Evolutionary conservation across 108 stramenopile genomes (phyloP).

Genomic region (Cyclotella choctawhatcheeana): DNA sequence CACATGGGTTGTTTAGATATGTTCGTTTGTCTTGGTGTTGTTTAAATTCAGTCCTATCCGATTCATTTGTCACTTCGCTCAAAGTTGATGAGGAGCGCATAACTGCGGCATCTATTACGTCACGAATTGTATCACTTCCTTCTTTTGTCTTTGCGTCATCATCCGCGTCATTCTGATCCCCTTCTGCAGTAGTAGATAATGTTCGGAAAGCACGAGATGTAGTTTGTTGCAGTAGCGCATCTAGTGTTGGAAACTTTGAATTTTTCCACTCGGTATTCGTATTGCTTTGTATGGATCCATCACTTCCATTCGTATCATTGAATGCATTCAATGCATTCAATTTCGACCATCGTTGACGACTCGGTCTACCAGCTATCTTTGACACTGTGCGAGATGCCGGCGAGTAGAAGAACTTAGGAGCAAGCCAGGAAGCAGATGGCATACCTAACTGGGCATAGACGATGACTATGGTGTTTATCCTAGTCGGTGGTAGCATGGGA

Average conservation of each 20-base stretch:
- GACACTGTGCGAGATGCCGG: too few species aligned
- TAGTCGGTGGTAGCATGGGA: too few species aligned
- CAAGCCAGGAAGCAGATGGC: too few species aligned
- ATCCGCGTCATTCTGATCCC: slow-evolving; percentile 6
- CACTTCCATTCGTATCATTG: background rate
- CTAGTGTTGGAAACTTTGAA: slow-evolving; percentile 14
- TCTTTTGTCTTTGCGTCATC: background rate
- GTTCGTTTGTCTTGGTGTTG: slow-evolving; percentile 36
- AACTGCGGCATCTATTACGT: slow-evolving; percentile 28
- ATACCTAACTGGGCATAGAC: too few species aligned
- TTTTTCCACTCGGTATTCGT: slow-evolving; percentile 5
- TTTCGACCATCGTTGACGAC: background rate
- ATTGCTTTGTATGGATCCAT: background rate
- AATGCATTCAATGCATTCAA: background rate
- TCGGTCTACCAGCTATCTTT: too few species aligned
- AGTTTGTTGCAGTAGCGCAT: slow-evolving; percentile 26
- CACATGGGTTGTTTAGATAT: slow-evolving; percentile 60
- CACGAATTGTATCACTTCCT: slow-evolving; percentile 5
- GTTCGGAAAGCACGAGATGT: slow-evolving; percentile 29
- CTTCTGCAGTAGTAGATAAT: slow-evolving; percentile 12
- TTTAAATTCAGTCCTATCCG: slow-evolving; percentile 1
- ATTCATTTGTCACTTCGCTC: background rate
- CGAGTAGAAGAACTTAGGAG: too few species aligned
- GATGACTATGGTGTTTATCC: background rate
- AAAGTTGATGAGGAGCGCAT: slow-evolving; percentile 18